phyloP scores from a whole-genome alignment of 2,329 filamentous ascomycete genomes.

The Aspergillus novoparasiticus region DNA sequence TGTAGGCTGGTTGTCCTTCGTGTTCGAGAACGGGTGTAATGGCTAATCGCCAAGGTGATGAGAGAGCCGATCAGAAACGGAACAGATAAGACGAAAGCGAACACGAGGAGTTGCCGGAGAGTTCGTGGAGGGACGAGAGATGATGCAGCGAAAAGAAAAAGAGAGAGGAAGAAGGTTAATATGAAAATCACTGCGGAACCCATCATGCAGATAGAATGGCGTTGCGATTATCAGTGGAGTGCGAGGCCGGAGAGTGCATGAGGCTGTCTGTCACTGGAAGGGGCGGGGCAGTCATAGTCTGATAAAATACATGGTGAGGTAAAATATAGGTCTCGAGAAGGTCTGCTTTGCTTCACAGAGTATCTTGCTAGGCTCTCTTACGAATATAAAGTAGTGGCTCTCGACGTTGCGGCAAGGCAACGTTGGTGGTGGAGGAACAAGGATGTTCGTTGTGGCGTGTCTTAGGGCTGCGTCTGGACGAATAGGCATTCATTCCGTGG shows the following conservation, averaged over 20 bases:
- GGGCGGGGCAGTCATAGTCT: not conserved
- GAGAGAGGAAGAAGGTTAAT: not conserved
- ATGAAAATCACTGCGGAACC: not conserved
- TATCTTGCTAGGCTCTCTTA: not conserved
- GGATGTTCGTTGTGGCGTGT: too few relatives aligned
- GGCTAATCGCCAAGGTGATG: not conserved
- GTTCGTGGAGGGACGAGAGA: not conserved
- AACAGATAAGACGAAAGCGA: not conserved
- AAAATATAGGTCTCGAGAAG: rapidly evolving
- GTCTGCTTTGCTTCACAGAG: not conserved
- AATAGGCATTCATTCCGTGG: too few relatives aligned
- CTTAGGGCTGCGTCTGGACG: too few relatives aligned
- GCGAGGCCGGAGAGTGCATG: not conserved
- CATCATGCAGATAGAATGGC: not conserved
- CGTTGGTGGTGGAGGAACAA: too few relatives aligned
- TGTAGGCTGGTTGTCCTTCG: not conserved
- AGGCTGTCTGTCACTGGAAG: too few relatives aligned
- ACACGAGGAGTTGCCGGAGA: not conserved
- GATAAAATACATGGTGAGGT: not conserved
- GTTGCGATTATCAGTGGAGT: not conserved
- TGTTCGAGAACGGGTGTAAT: not conserved
- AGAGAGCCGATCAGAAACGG: not conserved
- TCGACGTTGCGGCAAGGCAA: too few relatives aligned
- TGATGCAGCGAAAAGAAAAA: not conserved
- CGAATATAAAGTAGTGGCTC: too few relatives aligned